Evolutionary conservation across 345 rosid genomes (phyloP), one percentile per base, ranked within the genome.

Genomic region (Eucalyptus cladocalyx): DNA sequence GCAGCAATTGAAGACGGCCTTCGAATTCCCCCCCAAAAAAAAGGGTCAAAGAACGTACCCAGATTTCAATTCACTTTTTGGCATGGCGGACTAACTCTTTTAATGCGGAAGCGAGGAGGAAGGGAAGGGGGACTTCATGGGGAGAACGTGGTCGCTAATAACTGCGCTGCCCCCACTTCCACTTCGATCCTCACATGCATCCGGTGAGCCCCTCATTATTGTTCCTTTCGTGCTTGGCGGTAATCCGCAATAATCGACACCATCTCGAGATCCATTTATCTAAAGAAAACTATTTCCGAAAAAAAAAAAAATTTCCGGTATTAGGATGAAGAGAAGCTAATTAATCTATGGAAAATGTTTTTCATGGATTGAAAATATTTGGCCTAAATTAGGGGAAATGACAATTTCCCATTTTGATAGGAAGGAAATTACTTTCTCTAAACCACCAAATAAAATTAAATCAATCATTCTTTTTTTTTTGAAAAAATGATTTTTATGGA

Each of bases 181-280:
- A 37, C 83, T 87, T 85, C n/a, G 14, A 53, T 9, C 48, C 50
- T 91, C 92, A 93, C 93, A 91, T 91, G 93, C 89, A 87, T 34
- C 49, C 4, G 51, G 80, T 92, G 92, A 80, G 86, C 51, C 26
- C 62, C 88, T 69, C 88, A 80, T 76, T 65, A 65, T 7, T n/a
- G 21, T n/a, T n/a, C 37, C 1, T 3, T 16, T n/a, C 37, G 40
- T 65, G 17, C 76, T 13, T 8, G 40, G 40, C 21, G 40, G 40
- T n/a, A 65, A n/a, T 65, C 76, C 19, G 19, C 19, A 13, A 65
- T 14, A 4, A 15, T 26, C n/a, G 69, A 28, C 69, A 60, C 17
- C 69, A 11, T 13, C 69, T 28, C 69, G 17, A 28, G 32, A 60
- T n/a, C 76, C 76, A 14, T n/a, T 65, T n/a, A 12, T 6, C 4